Percentiles rank a stretch among this genome's conserved stretches.
phyloP scores from a whole-genome alignment of 352 stramenopile species.

The Pythium guiyangense region DNA sequence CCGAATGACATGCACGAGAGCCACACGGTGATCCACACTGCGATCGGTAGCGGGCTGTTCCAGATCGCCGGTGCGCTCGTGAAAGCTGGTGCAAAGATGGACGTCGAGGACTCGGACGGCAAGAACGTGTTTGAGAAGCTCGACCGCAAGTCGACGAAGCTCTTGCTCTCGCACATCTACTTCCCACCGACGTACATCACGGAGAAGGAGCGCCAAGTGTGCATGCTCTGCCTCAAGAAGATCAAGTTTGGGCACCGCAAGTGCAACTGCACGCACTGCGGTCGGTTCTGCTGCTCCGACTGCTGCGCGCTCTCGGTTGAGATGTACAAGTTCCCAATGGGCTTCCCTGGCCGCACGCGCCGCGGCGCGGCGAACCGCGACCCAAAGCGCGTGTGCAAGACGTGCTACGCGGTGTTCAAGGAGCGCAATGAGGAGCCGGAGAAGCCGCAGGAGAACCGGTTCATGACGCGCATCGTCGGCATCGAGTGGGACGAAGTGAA shows the following conservation, averaged over 20 bases:
- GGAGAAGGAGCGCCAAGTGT: constrained; percentile 76
- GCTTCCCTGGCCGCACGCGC: constrained; percentile 70
- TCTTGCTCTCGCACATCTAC: constrained; percentile 81
- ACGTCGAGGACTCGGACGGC: constrained; percentile 81
- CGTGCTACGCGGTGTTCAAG: constrained; percentile 82
- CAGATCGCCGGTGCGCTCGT: constrained; percentile 80
- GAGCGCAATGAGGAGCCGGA: constrained; percentile 66
- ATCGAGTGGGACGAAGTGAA: constrained; percentile 90
- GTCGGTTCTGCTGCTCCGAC: constrained; percentile 68
- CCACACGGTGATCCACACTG: constrained; percentile 85
- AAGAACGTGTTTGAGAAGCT: constrained; percentile 86
- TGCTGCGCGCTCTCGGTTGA: constrained; percentile 63
- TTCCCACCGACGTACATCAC: constrained; percentile 86
- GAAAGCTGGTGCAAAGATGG: constrained; percentile 78
- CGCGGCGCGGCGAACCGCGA: constrained; percentile 61
- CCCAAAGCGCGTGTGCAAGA: constrained; percentile 81
- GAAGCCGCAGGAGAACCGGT: constrained; percentile 54
- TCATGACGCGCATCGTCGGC: constrained; percentile 78
- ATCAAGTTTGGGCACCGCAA: constrained; percentile 82
- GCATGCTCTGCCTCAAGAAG: constrained; percentile 86
- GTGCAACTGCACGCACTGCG: constrained; percentile 85
- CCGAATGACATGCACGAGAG: constrained; percentile 88
- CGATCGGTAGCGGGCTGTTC: constrained; percentile 51
- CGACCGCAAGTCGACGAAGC: constrained; percentile 60
- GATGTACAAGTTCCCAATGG: constrained; percentile 82